These are phyloP conservation scores for Knoxdaviesia proteae DNA, from an alignment of 2,329 filamentous ascomycete genomes.

Conservation along the genomic window DNA sequence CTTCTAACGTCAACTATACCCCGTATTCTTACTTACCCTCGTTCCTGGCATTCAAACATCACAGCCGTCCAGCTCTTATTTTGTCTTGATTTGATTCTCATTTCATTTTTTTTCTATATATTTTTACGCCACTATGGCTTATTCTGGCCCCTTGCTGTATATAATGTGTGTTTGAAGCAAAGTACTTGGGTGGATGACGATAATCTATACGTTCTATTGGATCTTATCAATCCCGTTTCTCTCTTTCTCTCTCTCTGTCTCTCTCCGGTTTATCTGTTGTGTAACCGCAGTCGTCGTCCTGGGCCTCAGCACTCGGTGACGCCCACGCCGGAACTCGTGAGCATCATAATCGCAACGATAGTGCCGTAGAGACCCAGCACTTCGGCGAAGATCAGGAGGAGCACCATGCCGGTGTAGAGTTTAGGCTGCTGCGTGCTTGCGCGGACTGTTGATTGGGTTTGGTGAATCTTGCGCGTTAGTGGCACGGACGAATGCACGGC, in stretches of 20 bases:
- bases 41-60: neutral
- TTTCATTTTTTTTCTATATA: no score
- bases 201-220: neutral
- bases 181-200: neutral
- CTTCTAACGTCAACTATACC: neutral
- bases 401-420: slow-evolving; percentile 23
- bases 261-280: no score
- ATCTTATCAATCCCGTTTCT: neutral
- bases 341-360: slow-evolving; percentile 26
- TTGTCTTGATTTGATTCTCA: no score
- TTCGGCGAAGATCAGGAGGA: slow-evolving; percentile 26
- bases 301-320: slow-evolving; percentile 18
- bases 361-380: slow-evolving; percentile 24
- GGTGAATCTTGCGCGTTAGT: no score
- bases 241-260: no score
- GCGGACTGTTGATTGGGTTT: slow-evolving; percentile 12
- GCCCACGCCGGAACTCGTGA: slow-evolving; percentile 18
- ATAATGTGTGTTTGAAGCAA: neutral
- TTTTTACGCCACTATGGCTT: no score
- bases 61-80: no score
- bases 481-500: no score
- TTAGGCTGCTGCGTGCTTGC: slow-evolving; percentile 25
- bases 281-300: slow-evolving; percentile 1
- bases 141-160: neutral
- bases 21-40: neutral